Percentiles rank a stretch among this genome's conserved stretches.
phyloP scores from a whole-genome alignment of 139 green algal genomes.

The Limnomonas spitsbergensis region DNA sequence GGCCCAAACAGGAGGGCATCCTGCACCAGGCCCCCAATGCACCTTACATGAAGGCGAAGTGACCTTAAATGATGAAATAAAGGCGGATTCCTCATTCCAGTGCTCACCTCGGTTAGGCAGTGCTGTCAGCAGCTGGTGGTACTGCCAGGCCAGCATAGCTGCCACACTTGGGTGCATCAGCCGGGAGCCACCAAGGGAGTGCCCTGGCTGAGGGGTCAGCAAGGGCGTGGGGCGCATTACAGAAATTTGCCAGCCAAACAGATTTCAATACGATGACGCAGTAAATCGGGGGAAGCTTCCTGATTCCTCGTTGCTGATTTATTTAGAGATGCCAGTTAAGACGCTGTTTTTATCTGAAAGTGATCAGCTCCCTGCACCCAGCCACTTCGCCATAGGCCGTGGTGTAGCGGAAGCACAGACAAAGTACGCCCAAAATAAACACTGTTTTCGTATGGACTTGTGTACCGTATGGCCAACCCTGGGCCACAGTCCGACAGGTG shows the following conservation, averaged over 20 bases:
- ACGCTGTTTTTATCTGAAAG: no score
- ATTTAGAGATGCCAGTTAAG: neutral
- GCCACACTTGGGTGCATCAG: slow-evolving; percentile 51
- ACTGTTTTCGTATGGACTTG: no score
- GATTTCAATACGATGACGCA: neutral
- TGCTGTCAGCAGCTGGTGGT: slow-evolving; percentile 69
- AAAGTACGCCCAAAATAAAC: no score
- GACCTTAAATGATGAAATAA: neutral
- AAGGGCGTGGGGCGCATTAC: neutral
- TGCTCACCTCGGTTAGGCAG: slow-evolving; percentile 54
- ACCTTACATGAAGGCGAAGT: neutral
- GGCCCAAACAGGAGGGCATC: no score
- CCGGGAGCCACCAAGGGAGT: no score
- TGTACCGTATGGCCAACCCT: no score
- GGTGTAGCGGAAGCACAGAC: no score
- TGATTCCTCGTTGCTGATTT: neutral
- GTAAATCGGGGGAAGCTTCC: neutral
- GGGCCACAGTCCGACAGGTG: no score
- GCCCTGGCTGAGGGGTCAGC: neutral
- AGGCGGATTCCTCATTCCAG: neutral
- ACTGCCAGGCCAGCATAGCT: slow-evolving; percentile 66
- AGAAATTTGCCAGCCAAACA: neutral
- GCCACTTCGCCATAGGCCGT: no score
- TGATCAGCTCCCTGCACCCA: no score
- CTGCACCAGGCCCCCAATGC: neutral